Base-by-base conservation (phyloP, 2,329 filamentous ascomycete species). In the Colletotrichum limetticola region DNA sequence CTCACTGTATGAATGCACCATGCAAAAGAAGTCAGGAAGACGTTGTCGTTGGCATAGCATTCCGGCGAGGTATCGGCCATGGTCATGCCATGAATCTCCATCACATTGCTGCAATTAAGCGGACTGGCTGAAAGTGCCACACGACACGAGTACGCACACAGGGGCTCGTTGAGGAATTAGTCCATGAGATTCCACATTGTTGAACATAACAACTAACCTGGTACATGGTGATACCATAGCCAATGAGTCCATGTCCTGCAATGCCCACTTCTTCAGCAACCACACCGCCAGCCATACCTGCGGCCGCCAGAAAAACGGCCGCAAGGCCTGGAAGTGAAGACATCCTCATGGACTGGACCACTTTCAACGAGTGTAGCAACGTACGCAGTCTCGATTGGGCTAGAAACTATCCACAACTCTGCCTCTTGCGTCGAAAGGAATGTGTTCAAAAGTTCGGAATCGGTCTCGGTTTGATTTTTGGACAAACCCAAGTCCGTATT, bases 101-200 rank as follows among this genome's bases (percentile, higher is more conserved):
- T 24, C 9, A 30, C 37, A 3, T 6, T 65, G 28, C 60, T 69
- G 75, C 81, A 83, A 1, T 72, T 68, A 2, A 83, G 75, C 14
- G 72, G 68, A 35, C 77, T 79, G 7, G 71, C 75, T 24, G 71
- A 74, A 37, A 83, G 70, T 22, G 80, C 78, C 1, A 73, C 73
- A 9, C 81, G 80, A 59, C 82, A 83, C 5, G 81, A 79, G 49
- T 81, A 83, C 3, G 80, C 78, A 66, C 81, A 84, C 0, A 79
- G 32, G 1, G 66, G 66, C 66, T 69, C 14, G 3, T 14, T 0
- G 9, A 1, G 2, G 2, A 12, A 19, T 63, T 52, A 62, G 58
- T 28, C 5, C 5, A 24, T 22, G 12, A 16, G 7, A 5, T 11
- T 22, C 1, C 24, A 0, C 7, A 5, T 24, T 1, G 30, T 9